These are phyloP conservation scores for Pelargonium myrrhifolium DNA, from an alignment of 441 rosid genomes.

Conservation along the genomic window DNA sequence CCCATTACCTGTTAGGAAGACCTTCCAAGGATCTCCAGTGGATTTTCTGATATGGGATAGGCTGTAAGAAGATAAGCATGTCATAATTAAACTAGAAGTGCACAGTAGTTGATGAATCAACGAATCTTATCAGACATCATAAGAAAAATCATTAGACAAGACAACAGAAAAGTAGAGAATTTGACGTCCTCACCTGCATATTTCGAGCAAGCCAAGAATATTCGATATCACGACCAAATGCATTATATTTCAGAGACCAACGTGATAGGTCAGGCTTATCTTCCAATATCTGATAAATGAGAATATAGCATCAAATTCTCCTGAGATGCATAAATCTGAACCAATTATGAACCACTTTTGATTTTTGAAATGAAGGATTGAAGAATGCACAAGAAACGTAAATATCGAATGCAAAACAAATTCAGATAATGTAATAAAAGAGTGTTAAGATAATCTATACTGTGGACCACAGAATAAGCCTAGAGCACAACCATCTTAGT, in stretches of 20 bases:
- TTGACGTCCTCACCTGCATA: constrained; percentile 45
- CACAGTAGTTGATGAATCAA: no score
- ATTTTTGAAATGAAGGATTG: background rate
- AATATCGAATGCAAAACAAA: background rate
- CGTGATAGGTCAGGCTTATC: constrained; percentile 70
- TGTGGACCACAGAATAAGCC: background rate
- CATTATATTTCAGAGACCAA: constrained; percentile 73
- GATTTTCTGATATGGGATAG: constrained; percentile 77
- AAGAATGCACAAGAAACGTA: background rate
- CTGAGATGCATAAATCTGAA: background rate
- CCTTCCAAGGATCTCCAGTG: constrained; percentile 97
- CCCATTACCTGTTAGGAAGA: constrained; percentile 63
- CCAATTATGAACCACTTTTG: no score
- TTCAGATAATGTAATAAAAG: background rate
- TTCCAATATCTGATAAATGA: constrained; percentile 43
- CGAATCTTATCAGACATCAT: no score
- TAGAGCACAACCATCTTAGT: no score
- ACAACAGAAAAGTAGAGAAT: no score
- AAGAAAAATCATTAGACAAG: no score
- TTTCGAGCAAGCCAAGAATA: constrained; percentile 90
- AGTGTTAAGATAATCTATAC: background rate
- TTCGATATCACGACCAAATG: constrained; percentile 69
- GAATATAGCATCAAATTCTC: constrained; percentile 23
- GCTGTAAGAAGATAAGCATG: constrained; percentile 38
- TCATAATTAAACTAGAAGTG: background rate